Evolutionary conservation across 768 basidiomycete species (phyloP), one percentile per base, ranked within the genome.

Genomic region (Boletus edulis): DNA sequence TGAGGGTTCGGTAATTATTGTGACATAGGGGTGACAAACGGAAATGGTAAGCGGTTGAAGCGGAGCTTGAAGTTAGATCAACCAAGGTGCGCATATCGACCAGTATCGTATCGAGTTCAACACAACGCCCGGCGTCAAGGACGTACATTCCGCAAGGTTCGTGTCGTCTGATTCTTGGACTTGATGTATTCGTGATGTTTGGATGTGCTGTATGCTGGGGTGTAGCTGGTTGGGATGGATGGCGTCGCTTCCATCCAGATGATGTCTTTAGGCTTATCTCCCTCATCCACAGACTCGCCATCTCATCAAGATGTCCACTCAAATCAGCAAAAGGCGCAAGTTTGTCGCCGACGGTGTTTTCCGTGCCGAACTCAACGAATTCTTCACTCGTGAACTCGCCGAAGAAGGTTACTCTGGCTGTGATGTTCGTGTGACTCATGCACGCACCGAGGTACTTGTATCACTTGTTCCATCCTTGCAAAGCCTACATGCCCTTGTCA

Each of bases 321-420:
- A 88, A 70, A 93, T 97, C 81, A 93, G 91, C 82, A 97, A 98
- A 80, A 96, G 95, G 82, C 87, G 94, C 81, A 98, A 94, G 85
- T 95, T 96, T 69, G 91, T 96, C 68, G 94, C 94, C 53, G 95
- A 97, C 72, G 95, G 95, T 86, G 95, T 98, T 54, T 96, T 95
- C 84, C 94, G 93, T 73, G 97, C 97, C 64, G 97, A 99, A 78
- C 85, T 99, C 74, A 93, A 93, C 72, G 97, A 99, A 77, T 98
- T 99, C 84, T 97, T 98, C 76, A 92, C 86, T 56, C 87, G 94
- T 65, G 96, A 98, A 77, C 91, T 98, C 67, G 91, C 97, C 51
- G 95, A 95, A 77, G 97, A 99, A 77, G 96, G 96, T 65, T 99
- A 98, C 84, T 98, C 97, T 77, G 97, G 97, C 52, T 99, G 97